phyloP scores from a whole-genome alignment of 2,329 filamentous ascomycete genomes.

The Beauveria sp. region DNA sequence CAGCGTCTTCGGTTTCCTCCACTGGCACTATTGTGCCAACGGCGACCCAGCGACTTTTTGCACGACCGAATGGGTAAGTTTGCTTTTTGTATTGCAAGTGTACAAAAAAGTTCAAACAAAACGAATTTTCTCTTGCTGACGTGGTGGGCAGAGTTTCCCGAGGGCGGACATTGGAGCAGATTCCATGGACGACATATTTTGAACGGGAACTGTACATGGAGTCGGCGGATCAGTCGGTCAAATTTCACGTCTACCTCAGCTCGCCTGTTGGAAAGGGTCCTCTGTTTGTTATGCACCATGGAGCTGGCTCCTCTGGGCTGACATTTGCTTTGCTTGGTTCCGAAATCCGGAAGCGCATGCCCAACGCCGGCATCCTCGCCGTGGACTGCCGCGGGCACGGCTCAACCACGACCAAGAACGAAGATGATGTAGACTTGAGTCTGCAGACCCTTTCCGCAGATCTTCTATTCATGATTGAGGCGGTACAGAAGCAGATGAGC shows the following conservation, averaged over 20 bases:
- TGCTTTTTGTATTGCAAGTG: not conserved
- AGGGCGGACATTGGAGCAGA: conserved; percentile 53
- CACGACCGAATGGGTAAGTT: conserved; percentile 58
- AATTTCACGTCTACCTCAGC: conserved; percentile 81
- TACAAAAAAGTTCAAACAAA: not conserved
- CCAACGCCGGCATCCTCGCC: conserved; percentile 75
- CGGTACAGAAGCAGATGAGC: conserved; percentile 58
- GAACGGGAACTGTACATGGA: conserved; percentile 75
- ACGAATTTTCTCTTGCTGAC: not conserved
- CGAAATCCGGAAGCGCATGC: conserved; percentile 69
- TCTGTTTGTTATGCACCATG: conserved; percentile 89
- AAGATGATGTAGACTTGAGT: conserved; percentile 52
- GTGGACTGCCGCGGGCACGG: conserved; percentile 85
- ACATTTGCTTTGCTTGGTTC: conserved; percentile 78
- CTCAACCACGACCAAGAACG: conserved; percentile 46
- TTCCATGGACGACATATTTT: conserved; percentile 87
- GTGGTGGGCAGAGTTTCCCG: conserved; percentile 32
- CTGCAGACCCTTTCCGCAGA: conserved; percentile 68
- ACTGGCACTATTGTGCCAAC: conserved; percentile 86
- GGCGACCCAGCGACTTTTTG: conserved; percentile 64
- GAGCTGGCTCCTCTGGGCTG: conserved; percentile 84
- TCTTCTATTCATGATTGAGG: conserved; percentile 59
- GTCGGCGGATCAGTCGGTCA: conserved; percentile 40
- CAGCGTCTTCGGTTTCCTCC: conserved; percentile 66
- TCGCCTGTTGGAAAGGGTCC: conserved; percentile 69